Evolutionary conservation across 345 rosid genomes (phyloP).

Genomic region (Eucalyptus shirleyi): DNA sequence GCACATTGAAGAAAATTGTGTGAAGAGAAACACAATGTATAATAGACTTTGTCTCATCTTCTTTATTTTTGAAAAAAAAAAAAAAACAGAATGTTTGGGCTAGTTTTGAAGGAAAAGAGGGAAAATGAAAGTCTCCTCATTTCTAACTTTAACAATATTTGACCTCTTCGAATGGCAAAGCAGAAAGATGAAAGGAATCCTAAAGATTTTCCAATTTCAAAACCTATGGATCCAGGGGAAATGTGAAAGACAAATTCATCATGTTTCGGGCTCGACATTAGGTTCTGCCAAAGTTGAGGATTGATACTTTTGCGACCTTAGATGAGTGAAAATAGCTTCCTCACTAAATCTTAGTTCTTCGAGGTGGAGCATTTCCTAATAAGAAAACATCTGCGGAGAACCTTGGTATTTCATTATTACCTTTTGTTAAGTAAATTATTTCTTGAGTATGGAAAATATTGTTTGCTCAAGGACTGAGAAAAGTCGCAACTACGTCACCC

Average conservation of each 20-base stretch:
- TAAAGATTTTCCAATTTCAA: too few relatives aligned
- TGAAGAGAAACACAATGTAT: neutral
- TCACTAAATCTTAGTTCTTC: too few relatives aligned
- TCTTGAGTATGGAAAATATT: too few relatives aligned
- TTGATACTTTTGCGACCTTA: neutral
- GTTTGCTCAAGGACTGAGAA: neutral
- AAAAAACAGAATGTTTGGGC: accelerated
- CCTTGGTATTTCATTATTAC: neutral
- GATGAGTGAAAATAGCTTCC: neutral
- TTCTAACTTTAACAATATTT: neutral
- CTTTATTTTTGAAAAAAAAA: too few relatives aligned
- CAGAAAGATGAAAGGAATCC: neutral
- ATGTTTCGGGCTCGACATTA: accelerated
- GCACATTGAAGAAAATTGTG: neutral
- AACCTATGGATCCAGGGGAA: accelerated
- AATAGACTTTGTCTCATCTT: neutral
- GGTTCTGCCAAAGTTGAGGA: accelerated
- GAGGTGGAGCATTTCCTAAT: neutral
- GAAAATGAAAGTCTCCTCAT: neutral
- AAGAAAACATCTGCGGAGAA: neutral
- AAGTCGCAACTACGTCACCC: neutral
- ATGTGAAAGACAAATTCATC: neutral
- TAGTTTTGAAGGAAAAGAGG: neutral
- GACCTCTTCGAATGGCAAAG: neutral
- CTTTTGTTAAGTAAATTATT: too few relatives aligned